phyloP scores from a whole-genome alignment of 2,329 filamentous ascomycete species.

The Pyricularia pennisetigena region DNA sequence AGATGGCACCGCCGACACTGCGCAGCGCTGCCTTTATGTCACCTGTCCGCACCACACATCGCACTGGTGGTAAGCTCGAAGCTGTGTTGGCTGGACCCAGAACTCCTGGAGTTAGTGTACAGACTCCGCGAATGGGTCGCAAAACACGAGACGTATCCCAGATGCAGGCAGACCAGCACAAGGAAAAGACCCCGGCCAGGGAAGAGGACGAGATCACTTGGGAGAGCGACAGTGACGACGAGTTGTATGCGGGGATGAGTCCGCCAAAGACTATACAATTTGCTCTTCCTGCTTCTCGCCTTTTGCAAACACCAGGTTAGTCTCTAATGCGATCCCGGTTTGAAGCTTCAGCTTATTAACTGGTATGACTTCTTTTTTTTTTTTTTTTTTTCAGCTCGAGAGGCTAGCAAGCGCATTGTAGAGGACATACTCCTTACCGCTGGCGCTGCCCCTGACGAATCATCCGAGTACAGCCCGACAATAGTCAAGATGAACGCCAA shows the following conservation, averaged over 20 bases:
- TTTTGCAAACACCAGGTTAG: constrained; percentile 72
- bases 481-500: constrained; percentile 57
- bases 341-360: not conserved
- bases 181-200: not conserved
- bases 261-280: constrained; percentile 93
- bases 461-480: constrained; percentile 51
- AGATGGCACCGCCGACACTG: constrained; percentile 71
- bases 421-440: constrained; percentile 71
- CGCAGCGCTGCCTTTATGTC: constrained; percentile 80
- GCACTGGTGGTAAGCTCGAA: constrained; percentile 25
- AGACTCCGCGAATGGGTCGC: constrained; percentile 55
- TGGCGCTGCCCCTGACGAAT: constrained; percentile 49
- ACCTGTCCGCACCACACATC: constrained; percentile 40
- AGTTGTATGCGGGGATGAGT: constrained; percentile 63
- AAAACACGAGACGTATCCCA: constrained; percentile 40
- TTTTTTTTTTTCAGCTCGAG: constrained; percentile 43
- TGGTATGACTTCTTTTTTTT: not conserved
- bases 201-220: constrained; percentile 53
- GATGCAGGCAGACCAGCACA: constrained; percentile 12
- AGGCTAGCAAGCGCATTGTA: constrained; percentile 73
- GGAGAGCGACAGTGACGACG: constrained; percentile 65
- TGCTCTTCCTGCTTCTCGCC: constrained; percentile 63
- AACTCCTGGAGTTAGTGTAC: constrained; percentile 77
- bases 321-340: constrained; percentile 1
- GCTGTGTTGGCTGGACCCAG: constrained; percentile 41